phyloP scores from a whole-genome alignment of 2,329 filamentous ascomycete genomes.

The Paraphoma chrysanthemicola region DNA sequence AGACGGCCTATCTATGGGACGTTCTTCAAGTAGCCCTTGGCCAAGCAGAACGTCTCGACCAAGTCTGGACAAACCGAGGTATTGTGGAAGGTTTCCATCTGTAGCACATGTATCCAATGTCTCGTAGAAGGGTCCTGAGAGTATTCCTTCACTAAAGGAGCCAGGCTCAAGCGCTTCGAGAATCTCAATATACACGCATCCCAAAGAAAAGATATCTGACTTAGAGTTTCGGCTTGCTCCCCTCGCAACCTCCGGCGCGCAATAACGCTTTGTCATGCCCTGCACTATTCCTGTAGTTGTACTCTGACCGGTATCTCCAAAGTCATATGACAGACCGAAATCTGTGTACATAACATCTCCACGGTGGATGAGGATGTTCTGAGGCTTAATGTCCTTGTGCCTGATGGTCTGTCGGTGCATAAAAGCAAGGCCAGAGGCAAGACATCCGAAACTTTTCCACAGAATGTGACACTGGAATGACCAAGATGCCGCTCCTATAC shows the following conservation, averaged over 20 bases:
- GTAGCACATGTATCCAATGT: too few relatives aligned
- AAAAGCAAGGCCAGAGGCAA: constrained; percentile 15
- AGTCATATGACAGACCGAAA: constrained; percentile 19
- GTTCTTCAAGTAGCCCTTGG: too few relatives aligned
- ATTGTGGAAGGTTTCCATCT: too few relatives aligned
- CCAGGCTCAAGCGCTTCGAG: background rate
- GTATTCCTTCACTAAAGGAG: background rate
- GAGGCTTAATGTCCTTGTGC: constrained; percentile 30
- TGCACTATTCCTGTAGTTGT: constrained; percentile 11
- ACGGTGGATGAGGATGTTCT: constrained; percentile 20
- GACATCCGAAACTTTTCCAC: constrained; percentile 18
- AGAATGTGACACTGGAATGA: background rate
- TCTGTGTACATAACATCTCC: constrained; percentile 20
- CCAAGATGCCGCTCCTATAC: background rate
- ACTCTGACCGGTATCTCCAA: background rate
- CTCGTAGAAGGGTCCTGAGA: too few relatives aligned
- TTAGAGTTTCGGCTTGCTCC: constrained; percentile 9
- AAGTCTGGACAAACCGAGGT: too few relatives aligned
- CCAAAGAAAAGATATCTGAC: constrained; percentile 26
- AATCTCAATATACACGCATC: constrained; percentile 25
- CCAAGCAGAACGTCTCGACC: too few relatives aligned
- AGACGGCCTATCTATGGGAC: too few relatives aligned
- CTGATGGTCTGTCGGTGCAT: constrained; percentile 18
- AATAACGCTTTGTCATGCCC: constrained; percentile 14
- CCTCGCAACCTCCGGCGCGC: constrained; percentile 19